Conservation (phyloP, 31 red algal species). For the Odonthalia washingtoniensis region DNA sequence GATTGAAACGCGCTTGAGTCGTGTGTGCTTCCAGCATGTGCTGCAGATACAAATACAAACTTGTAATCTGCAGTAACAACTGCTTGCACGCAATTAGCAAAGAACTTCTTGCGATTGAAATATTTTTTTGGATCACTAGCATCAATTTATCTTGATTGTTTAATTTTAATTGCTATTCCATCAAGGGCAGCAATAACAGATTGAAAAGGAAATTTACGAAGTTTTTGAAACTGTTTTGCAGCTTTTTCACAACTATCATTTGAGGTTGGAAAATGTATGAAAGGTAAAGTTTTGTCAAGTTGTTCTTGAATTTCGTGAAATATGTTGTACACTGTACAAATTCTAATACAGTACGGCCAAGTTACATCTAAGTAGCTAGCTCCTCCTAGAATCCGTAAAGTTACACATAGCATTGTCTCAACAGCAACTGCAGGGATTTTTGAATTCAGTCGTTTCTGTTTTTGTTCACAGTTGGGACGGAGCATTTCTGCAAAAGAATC, state of each 20-base stretch:
- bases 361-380: conserved; percentile 27
- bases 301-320: background rate
- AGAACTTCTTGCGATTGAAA: too few species aligned
- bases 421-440: background rate
- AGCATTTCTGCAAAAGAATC: background rate
- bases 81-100: too few species aligned
- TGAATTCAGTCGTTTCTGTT: background rate
- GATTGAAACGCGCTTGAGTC: background rate
- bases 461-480: background rate
- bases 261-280: background rate
- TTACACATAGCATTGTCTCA: conserved; percentile 1
- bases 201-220: background rate
- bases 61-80: too few species aligned
- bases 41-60: too few species aligned
- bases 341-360: conserved; percentile 19
- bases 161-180: background rate
- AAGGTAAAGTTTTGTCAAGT: background rate
- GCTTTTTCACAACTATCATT: background rate
- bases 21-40: background rate
- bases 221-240: background rate
- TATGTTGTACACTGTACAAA: background rate
- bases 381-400: conserved; percentile 22
- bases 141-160: background rate
- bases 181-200: background rate
- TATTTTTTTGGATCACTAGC: background rate